Evolutionary conservation across 169 alveolate genomes (phyloP), one percentile per base, ranked within the genome.

Genomic region (Plasmodium coatneyi): DNA sequence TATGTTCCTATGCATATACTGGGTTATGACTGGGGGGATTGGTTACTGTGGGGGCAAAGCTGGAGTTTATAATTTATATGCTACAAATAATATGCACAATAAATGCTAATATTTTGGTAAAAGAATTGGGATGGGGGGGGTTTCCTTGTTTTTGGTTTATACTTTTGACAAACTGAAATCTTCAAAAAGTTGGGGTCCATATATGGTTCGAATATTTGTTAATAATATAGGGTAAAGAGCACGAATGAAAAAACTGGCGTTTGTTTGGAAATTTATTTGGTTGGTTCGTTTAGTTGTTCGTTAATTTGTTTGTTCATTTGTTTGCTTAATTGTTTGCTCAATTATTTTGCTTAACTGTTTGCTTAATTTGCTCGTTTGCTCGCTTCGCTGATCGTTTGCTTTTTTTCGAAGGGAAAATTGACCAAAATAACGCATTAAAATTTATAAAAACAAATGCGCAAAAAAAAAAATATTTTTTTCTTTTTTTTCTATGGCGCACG

Each of bases 181-280:
- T 66, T 66, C 76, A 66, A 66, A 66, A 66, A 66, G 41, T 66
- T 66, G 30, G 60, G 76, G 76, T 66, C 36, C 76, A 66, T 66
- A 66, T 19, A 19, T 25, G 41, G 30, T 66, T 66, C n/a, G 30
- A 66, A 66, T 66, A 66, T 66, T 25, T 66, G 6, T 22, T 9
- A 66, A 66, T 66, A n/a, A 66, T 66, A n/a, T 19, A 25, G 16
- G 36, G 46, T 39, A 39, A 4, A 66, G 36, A 66, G 36, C 30
- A 28, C 5, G 36, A n/a, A 66, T 25, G 36, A 66, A 25, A 66
- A 12, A n/a, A 12, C 5, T 60, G 25, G 74, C 74, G 10, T 14
- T 66, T 66, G 14, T 25, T 66, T 25, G 12, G 76, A 25, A 19
- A 3, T 19, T 66, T 66, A 25, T 66, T 28, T 66, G 30, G 28